These are phyloP conservation scores for Vigna mungo DNA, from an alignment of 306 rosid species.

Conservation along the genomic window DNA sequence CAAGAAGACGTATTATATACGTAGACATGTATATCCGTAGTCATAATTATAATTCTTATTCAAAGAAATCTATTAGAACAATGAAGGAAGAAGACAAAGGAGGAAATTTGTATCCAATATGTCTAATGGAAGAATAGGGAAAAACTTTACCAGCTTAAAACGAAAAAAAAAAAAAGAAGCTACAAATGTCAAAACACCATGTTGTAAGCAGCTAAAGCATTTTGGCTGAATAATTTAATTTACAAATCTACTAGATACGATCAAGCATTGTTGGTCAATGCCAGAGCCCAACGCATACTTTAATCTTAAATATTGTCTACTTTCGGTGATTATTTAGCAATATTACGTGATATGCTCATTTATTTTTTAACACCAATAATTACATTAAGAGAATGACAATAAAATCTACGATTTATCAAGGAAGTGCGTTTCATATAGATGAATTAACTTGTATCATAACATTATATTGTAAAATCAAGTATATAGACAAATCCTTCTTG, in stretches of 20 bases:
- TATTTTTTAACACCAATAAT: neutral
- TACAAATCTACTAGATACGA: neutral
- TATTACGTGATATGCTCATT: slow-evolving; percentile 7
- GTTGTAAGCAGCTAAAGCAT: neutral
- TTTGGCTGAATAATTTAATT: slow-evolving; percentile 1
- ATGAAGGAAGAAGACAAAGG: neutral
- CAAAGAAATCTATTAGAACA: neutral
- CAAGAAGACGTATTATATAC: slow-evolving; percentile 28
- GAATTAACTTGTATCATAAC: neutral
- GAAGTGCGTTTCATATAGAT: neutral
- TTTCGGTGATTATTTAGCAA: neutral
- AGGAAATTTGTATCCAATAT: neutral
- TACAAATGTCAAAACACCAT: slow-evolving; percentile 22
- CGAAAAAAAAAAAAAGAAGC: neutral
- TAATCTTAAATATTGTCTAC: neutral
- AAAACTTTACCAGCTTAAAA: neutral
- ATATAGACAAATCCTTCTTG: neutral
- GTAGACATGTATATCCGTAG: neutral
- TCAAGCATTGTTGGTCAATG: slow-evolving; percentile 3
- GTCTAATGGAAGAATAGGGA: neutral
- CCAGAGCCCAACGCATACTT: neutral
- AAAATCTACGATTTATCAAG: neutral
- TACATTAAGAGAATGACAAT: neutral
- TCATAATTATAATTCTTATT: slow-evolving; percentile 15
- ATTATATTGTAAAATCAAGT: neutral